Percentiles rank a stretch among this genome's conserved stretches.
phyloP scores from a whole-genome alignment of 1,284 basidiomycete genomes.

The Cronartium quercuum region DNA sequence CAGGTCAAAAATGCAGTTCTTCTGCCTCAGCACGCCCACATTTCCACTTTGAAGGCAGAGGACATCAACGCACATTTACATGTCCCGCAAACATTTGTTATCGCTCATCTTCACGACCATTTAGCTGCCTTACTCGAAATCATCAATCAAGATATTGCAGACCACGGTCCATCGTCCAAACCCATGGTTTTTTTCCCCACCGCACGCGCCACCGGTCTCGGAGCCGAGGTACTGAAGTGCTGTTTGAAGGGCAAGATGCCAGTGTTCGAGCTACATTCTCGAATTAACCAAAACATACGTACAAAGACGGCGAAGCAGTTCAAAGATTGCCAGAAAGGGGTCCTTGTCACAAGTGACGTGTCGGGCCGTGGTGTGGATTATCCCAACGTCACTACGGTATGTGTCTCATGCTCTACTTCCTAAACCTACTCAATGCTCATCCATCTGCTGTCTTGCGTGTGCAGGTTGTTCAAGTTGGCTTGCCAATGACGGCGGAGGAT shows the following conservation, averaged over 20 bases:
- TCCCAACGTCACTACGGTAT: constrained; percentile 54
- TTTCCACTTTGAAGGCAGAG: constrained; percentile 59
- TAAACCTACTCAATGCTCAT: constrained; percentile 39
- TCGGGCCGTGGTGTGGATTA: constrained; percentile 87
- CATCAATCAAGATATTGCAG: constrained; percentile 49
- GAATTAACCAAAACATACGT: constrained; percentile 54
- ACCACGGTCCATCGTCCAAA: constrained; percentile 48
- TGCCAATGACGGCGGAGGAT: constrained; percentile 51
- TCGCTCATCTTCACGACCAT: constrained; percentile 53
- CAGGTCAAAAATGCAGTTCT: constrained; percentile 55
- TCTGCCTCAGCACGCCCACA: constrained; percentile 56
- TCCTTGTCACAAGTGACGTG: constrained; percentile 82
- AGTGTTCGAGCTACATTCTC: constrained; percentile 52
- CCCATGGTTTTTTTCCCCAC: constrained; percentile 65
- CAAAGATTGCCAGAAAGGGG: constrained; percentile 53
- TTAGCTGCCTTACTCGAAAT: constrained; percentile 53
- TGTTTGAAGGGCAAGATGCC: constrained; percentile 32
- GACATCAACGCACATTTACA: constrained; percentile 64
- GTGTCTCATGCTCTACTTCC: background rate
- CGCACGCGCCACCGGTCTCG: constrained; percentile 59
- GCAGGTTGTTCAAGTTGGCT: constrained; percentile 58
- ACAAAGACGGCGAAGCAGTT: constrained; percentile 57
- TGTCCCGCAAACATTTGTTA: constrained; percentile 57
- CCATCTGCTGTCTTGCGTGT: constrained; percentile 51
- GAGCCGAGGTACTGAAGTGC: constrained; percentile 53